Base-by-base conservation (phyloP, 2,329 filamentous ascomycete species). In the Lasiodiplodia sp. region DNA sequence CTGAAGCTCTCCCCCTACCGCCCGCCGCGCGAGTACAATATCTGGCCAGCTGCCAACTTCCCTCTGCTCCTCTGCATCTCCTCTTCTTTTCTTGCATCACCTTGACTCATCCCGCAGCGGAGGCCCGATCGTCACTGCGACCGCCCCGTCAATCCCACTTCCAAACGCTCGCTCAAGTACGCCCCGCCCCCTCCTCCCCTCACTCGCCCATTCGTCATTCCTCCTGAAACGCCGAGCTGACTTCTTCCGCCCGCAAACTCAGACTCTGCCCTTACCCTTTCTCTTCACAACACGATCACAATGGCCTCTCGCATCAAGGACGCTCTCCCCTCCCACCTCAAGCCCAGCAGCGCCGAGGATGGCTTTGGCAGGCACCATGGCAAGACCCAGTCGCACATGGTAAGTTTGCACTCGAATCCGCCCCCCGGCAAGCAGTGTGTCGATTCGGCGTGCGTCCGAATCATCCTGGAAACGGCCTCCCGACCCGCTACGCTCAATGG, bases 301-400 rank as follows among this genome's bases (percentile, higher is more conserved):
- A 95, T 95, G 91, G 90, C 92, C 72, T 86, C 88, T 77, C 84
- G 85, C 74, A 84, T 90, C 75, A 64, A 64, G 47, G 60, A 64
- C 83, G 92, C 92, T 72, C 85, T 97, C 75, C 93, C 94, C 72
- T 86, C 92, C 53, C 95, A 96, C 86, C 87, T 97, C 76, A 95
- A 93, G 87, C 87, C 90, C 71, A 78, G 77, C 70, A 79, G 79
- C 72, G 83, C 79, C 72, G 79, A 76, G 60, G 73, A 72, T 68
- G 83, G 79, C 74, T 85, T 89, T 72, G 83, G 86, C 75, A 85
- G 86, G 74, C 92, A 93, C 79, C 91, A 94, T 81, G 92, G 92
- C 83, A 94, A 94, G 88, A 92, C 91, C 74, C 91, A 92, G 81
- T 93, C 91, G 70, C 92, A 94, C 83, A 92, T 94, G 89, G 92